phyloP scores from a whole-genome alignment of 306 rosid genomes.

The Acmispon strigosus region DNA sequence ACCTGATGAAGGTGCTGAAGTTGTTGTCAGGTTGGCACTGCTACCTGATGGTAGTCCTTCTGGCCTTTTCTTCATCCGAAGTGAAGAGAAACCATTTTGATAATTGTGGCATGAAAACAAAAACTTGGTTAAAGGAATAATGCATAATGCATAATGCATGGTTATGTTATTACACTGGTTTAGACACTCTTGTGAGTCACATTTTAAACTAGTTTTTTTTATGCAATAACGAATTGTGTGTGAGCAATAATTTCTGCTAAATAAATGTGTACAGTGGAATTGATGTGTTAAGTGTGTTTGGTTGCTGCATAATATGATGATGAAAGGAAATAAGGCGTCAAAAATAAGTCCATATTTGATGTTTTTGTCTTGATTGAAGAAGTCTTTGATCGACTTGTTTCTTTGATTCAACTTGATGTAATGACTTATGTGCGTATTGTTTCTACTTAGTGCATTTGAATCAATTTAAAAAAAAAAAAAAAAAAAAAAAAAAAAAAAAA shows the following conservation, averaged over 20 bases:
- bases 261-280: not conserved
- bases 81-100: constrained; percentile 27
- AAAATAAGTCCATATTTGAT: too few relatives aligned
- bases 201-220: not conserved
- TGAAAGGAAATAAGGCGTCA: not conserved
- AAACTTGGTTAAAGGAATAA: not conserved
- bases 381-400: too few relatives aligned
- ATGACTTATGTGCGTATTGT: too few relatives aligned
- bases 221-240: too few relatives aligned
- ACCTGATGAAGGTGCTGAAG: constrained; percentile 51
- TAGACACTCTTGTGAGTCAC: not conserved
- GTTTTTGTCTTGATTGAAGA: too few relatives aligned
- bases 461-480: too few relatives aligned
- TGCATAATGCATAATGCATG: too few relatives aligned
- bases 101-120: not conserved
- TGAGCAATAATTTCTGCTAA: not conserved
- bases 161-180: not conserved
- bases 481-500: too few relatives aligned
- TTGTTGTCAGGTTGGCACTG: constrained; percentile 45
- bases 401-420: too few relatives aligned
- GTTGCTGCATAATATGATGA: not conserved
- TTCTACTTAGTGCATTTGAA: too few relatives aligned
- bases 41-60: constrained; percentile 20
- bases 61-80: constrained; percentile 18
- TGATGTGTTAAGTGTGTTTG: not conserved